These are phyloP conservation scores for Eurotiales sp. DNA, from an alignment of 2,329 filamentous ascomycete species.

Conservation along the genomic window DNA sequence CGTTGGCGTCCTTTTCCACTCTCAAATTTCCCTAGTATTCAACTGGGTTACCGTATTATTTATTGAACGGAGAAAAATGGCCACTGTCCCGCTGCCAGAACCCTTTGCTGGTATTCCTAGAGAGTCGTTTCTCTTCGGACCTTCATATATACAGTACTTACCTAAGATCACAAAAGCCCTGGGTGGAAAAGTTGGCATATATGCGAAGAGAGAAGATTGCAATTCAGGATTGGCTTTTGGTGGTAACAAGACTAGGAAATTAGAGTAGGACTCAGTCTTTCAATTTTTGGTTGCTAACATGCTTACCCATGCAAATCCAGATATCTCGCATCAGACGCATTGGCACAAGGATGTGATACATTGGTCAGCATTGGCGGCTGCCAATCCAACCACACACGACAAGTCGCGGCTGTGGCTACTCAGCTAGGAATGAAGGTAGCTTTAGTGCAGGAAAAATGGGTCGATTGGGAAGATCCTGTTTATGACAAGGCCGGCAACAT, in stretches of 20 bases:
- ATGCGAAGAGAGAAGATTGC: constrained; percentile 69
- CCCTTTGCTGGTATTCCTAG: constrained; percentile 63
- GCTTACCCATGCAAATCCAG: not conserved
- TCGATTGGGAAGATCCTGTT: constrained; percentile 56
- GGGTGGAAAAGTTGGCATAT: constrained; percentile 57
- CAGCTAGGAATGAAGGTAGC: constrained; percentile 49
- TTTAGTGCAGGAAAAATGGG: constrained; percentile 66
- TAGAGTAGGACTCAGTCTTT: constrained; percentile 42
- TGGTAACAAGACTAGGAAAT: constrained; percentile 67
- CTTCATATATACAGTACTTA: constrained; percentile 65
- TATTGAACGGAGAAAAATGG: constrained; percentile 3
- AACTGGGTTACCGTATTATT: no score
- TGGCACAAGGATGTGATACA: constrained; percentile 55
- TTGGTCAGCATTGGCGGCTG: constrained; percentile 65
- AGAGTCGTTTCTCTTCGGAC: constrained; percentile 60
- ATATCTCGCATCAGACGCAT: constrained; percentile 63
- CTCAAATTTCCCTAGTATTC: no score
- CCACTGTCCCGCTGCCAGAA: constrained; percentile 47
- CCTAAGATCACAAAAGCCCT: constrained; percentile 62
- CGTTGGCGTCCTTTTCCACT: no score
- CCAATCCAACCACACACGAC: constrained; percentile 67
- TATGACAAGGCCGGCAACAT: constrained; percentile 68
- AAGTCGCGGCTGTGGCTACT: constrained; percentile 61
- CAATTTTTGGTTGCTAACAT: not conserved
- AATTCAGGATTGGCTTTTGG: constrained; percentile 65